These are phyloP conservation scores for Globisporangium parvum DNA, from an alignment of 352 stramenopile genomes.

Conservation along the genomic window DNA sequence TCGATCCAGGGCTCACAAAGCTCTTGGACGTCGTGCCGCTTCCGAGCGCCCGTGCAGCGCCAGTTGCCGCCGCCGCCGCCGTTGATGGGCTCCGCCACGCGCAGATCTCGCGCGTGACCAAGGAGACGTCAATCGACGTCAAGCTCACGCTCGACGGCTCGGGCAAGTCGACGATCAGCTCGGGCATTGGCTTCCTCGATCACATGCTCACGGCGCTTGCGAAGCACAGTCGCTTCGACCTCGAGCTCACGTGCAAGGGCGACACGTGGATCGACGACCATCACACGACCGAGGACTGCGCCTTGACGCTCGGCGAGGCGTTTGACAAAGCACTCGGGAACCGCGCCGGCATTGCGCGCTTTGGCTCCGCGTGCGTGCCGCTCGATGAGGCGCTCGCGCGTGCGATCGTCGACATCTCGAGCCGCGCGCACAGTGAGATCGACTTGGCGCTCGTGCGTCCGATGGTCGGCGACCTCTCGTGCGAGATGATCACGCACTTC, in stretches of 20 bases:
- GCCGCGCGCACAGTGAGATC: conserved; percentile 88
- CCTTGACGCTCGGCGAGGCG: conserved; percentile 90
- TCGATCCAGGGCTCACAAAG: conserved; percentile 70
- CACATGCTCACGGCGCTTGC: conserved; percentile 87
- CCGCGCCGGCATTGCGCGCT: conserved; percentile 85
- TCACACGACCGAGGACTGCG: conserved; percentile 94
- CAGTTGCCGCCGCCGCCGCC: neutral
- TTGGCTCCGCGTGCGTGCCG: conserved; percentile 81
- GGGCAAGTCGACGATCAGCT: conserved; percentile 81
- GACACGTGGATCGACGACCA: conserved; percentile 97
- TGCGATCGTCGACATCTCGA: conserved; percentile 93
- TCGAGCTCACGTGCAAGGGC: conserved; percentile 87
- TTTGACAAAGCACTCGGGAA: conserved; percentile 90
- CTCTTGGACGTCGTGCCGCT: conserved; percentile 75
- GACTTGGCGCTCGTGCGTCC: conserved; percentile 83
- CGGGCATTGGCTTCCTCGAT: conserved; percentile 91
- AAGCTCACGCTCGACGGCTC: conserved; percentile 84
- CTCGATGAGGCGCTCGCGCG: conserved; percentile 89
- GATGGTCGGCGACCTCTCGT: conserved; percentile 84
- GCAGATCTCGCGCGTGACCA: conserved; percentile 78
- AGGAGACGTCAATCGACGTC: conserved; percentile 93
- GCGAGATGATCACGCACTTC: conserved; percentile 95
- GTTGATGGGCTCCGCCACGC: conserved; percentile 22
- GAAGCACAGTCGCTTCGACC: conserved; percentile 89
- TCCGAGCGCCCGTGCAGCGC: neutral